These are phyloP conservation scores for Gautieria morchelliformis DNA, from an alignment of 768 basidiomycete species.

Conservation along the genomic window DNA sequence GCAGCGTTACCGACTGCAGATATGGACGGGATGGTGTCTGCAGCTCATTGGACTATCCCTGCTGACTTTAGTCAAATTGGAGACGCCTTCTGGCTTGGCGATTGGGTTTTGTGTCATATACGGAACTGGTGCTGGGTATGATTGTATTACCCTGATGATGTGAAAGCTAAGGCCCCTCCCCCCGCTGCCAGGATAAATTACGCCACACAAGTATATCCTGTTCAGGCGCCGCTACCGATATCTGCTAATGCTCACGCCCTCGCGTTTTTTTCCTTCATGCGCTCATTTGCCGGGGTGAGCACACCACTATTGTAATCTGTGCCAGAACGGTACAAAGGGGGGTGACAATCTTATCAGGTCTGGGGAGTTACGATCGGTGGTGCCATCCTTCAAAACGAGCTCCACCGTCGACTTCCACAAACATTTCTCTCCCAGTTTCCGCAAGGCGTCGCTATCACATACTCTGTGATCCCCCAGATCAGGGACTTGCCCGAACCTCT, in stretches of 20 bases:
- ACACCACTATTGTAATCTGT: background rate
- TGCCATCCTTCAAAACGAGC: slow-evolving; percentile 27
- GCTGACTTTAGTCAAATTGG: slow-evolving; percentile 16
- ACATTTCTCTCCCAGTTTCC: slow-evolving; percentile 18
- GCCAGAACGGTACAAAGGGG: background rate
- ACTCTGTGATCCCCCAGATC: slow-evolving; percentile 20
- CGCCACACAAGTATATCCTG: slow-evolving; percentile 3
- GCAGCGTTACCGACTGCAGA: slow-evolving; percentile 20
- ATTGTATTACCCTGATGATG: background rate
- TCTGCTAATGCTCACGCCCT: slow-evolving; percentile 4
- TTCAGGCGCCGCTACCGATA: slow-evolving; percentile 4
- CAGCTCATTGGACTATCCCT: slow-evolving; percentile 29
- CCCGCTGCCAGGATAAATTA: slow-evolving; percentile 2
- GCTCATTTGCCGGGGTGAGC: slow-evolving; percentile 2
- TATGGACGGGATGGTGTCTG: slow-evolving; percentile 27
- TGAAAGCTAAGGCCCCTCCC: background rate
- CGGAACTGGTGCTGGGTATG: slow-evolving; percentile 8
- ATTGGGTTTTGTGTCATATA: slow-evolving; percentile 22
- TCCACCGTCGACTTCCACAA: slow-evolving; percentile 20
- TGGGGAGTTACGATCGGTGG: slow-evolving; percentile 28
- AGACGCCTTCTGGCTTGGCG: slow-evolving; percentile 16
- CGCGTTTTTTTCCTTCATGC: slow-evolving; percentile 5
- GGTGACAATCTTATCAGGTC: slow-evolving; percentile 13
- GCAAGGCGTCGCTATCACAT: slow-evolving; percentile 16
- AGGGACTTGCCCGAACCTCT: slow-evolving; percentile 17